Conservation (phyloP, 1,284 basidiomycete genomes). For the Volvariella volvacea region DNA sequence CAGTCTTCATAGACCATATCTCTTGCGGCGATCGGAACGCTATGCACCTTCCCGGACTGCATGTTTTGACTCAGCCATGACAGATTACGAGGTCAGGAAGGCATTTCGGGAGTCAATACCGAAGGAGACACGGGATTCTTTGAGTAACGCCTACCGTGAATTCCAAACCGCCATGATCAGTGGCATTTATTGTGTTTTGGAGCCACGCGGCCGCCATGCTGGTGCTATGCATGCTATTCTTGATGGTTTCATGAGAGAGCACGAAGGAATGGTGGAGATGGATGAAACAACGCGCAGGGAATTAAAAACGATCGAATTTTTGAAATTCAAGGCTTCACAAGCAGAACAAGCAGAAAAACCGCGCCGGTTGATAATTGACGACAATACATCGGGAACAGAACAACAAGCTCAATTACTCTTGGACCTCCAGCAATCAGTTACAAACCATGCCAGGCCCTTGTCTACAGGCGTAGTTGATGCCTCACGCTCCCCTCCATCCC, state of each 20-base stretch:
- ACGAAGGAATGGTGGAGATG: constrained; percentile 61
- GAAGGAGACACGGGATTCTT: constrained; percentile 56
- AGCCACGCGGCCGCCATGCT: constrained; percentile 65
- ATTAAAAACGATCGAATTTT: constrained; percentile 74
- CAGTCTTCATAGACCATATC: constrained; percentile 72
- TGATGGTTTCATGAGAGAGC: constrained; percentile 69
- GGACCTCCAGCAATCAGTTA: constrained; percentile 37
- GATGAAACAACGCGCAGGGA: constrained; percentile 78
- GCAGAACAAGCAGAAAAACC: constrained; percentile 31
- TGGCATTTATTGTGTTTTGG: constrained; percentile 75
- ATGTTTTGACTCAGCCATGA: constrained; percentile 75
- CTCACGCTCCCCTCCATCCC: constrained; percentile 19
- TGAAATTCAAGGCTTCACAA: constrained; percentile 60
- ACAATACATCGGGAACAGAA: constrained; percentile 22
- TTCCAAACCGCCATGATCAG: constrained; percentile 84
- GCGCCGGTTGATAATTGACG: constrained; percentile 13
- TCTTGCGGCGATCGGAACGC: constrained; percentile 72
- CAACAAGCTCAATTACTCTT: constrained; percentile 45
- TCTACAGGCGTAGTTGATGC: constrained; percentile 28
- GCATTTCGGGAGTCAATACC: constrained; percentile 56
- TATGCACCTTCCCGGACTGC: constrained; percentile 68
- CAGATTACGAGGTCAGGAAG: constrained; percentile 67
- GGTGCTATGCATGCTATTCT: constrained; percentile 69
- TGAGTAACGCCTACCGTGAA: constrained; percentile 76
- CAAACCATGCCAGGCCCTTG: constrained; percentile 26